Evolutionary conservation across 345 rosid genomes (phyloP), one percentile per base, ranked within the genome.

Genomic region (Erysimum cheiranthoides): DNA sequence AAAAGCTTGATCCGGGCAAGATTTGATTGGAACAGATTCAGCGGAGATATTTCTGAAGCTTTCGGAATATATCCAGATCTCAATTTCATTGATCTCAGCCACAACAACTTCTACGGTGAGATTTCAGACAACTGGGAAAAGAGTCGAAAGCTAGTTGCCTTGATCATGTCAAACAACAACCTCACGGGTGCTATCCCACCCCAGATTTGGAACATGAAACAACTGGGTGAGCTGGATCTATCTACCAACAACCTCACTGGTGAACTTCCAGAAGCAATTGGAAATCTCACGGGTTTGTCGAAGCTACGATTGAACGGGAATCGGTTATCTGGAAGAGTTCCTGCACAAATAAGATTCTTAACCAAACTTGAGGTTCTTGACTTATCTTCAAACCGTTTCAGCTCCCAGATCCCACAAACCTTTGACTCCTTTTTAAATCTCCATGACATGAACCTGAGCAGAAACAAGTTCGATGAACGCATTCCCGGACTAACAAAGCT

Each of bases 11-110:
- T 11, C 53, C 78, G 86, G 78, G 80, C 53, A 68, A 8, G 65
- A 35, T 78, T 79, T 16, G 35, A 4, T 6, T 42, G 70, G 59
- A 81, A 81, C 45, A 17, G 10, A 28, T 69, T 79, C 35, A 49
- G 8, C 11, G 85, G 85, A 66, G 83, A 81, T 63, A 17, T 78
- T 40, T 68, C 75, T 16, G 45, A 78, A 36, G 68, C 74, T 61
- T 79, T 79, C 4, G 84, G 81, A 30, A 27, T 73, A 49, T 76
- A 78, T 30, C 81, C 84, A 10, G 3, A 27, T 46, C 81, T 84
- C 5, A 2, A 46, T 1, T 66, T 38, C 65, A 73, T 81, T 36
- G 83, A 81, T 30, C 65, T 84, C 46, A 77, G 77, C 43, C 67
- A 67, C 62, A 79, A 77, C 73, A 64, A 18, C 6, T 83, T 84